A percentile compares a stretch with the other conserved stretches of the same genome.
phyloP scores from a whole-genome alignment of 805 yeast genomes.

The Pichia sporocuriosa region DNA sequence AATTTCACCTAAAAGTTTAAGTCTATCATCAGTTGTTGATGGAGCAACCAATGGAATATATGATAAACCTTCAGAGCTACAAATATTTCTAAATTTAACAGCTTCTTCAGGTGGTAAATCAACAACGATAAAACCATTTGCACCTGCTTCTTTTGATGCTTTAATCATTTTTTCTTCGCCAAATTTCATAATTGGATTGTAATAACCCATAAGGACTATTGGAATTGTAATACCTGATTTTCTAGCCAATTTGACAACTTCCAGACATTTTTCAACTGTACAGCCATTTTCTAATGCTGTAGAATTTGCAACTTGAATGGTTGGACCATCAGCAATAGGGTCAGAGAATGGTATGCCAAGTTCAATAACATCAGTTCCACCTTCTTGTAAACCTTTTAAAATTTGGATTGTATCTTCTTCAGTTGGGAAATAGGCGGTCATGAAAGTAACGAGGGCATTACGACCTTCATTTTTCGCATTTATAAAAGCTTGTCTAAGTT shows the following conservation, averaged over 20 bases:
- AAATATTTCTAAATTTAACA: conserved; percentile 67
- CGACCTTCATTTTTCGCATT: conserved; percentile 42
- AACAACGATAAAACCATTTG: conserved; percentile 88
- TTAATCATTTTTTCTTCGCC: conserved; percentile 81
- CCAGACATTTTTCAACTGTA: conserved; percentile 61
- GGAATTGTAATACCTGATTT: conserved; percentile 81
- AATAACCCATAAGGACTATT: conserved; percentile 92
- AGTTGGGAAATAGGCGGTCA: conserved; percentile 93
- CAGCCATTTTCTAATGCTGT: conserved; percentile 80
- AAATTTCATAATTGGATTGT: conserved; percentile 83
- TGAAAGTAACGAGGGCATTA: conserved; percentile 82
- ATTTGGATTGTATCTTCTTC: conserved; percentile 83
- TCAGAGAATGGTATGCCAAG: conserved; percentile 95
- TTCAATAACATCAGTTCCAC: conserved; percentile 94
- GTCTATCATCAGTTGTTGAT: conserved; percentile 86
- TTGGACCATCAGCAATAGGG: conserved; percentile 98
- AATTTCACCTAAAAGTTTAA: conserved; percentile 67
- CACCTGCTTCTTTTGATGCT: conserved; percentile 84
- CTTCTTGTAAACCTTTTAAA: conserved; percentile 81
- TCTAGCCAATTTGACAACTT: conserved; percentile 70
- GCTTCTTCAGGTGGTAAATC: conserved; percentile 99
- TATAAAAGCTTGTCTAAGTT: conserved; percentile 30
- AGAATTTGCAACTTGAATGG: conserved; percentile 84
- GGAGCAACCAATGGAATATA: conserved; percentile 96
- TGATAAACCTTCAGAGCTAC: conserved; percentile 62